Conservation (phyloP, 1,284 basidiomycete genomes). For the Trametes pubescens region DNA sequence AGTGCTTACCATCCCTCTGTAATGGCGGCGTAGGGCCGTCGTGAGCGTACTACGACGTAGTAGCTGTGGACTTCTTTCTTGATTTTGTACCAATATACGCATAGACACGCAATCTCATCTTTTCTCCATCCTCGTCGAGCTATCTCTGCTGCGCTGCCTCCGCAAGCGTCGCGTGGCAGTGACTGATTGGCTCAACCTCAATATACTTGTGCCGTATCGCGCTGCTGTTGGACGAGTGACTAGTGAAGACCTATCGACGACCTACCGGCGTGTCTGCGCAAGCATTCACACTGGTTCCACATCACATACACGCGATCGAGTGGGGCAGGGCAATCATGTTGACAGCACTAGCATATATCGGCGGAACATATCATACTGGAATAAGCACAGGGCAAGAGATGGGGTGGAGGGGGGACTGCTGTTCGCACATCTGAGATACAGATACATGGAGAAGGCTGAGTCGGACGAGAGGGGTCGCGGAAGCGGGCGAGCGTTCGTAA, state of each 20-base stretch:
- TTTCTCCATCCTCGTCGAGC: not conserved
- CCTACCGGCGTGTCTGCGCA: too few relatives aligned
- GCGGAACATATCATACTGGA: slow-evolving; percentile 15
- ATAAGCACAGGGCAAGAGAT: slow-evolving; percentile 8
- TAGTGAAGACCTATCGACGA: too few relatives aligned
- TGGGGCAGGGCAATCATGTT: not conserved
- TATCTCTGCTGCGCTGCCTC: too few relatives aligned
- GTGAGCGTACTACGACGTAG: slow-evolving; percentile 1
- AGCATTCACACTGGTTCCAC: too few relatives aligned
- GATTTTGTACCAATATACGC: slow-evolving; percentile 15
- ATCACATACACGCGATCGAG: too few relatives aligned
- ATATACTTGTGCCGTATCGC: too few relatives aligned
- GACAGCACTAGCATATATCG: not conserved
- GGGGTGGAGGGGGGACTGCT: not conserved
- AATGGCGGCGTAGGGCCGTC: slow-evolving; percentile 8
- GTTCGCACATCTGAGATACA: slow-evolving; percentile 17
- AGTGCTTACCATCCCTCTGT: not conserved
- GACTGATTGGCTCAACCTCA: too few relatives aligned
- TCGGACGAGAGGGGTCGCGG: not conserved
- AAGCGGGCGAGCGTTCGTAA: slow-evolving; percentile 1
- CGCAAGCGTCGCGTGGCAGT: too few relatives aligned
- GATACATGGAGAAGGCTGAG: slow-evolving; percentile 17
- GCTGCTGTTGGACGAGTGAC: too few relatives aligned
- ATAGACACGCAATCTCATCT: slow-evolving; percentile 7
- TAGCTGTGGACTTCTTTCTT: slow-evolving; percentile 6